Base-by-base conservation (phyloP, 805 yeast genomes). In the Scheffersomyces spartinae region DNA sequence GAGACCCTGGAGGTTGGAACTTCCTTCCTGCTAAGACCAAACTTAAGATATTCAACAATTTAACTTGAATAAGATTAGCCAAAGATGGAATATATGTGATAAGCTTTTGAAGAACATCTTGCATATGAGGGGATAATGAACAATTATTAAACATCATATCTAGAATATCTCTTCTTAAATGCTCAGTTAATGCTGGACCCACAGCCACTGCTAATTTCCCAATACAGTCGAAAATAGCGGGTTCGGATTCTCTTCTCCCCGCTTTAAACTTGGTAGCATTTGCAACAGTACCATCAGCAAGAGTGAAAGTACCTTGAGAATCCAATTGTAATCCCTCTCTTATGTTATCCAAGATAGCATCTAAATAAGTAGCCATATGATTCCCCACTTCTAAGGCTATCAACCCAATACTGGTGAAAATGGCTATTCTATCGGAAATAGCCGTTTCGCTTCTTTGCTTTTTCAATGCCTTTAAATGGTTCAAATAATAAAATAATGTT, bases 151-250 rank as follows among this genome's bases (percentile, higher is more conserved):
- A 64, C 54, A 88, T 68, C 52, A 81, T 63, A 36, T 79, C 86
- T 26, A 88, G 54, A 13, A 88, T 65, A 40, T 83, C 94, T 33
- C 77, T 68, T 35, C 84, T 86, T 28, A 91, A 55, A 45, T 83
- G 85, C 43, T 88, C 91, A 0, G 95, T 82, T 29, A 88, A 59
- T 1, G 95, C 94, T 8, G 95, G 93, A 0, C 96, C 96, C 9
- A 88, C 83, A 0, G 97, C 88, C 14, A 68, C 66, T 0, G 95
- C 86, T 18, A 91, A 55, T 51, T 83, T 80, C 0, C 93, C 83
- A 22, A 88, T 65, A 46, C 97, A 91, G 39, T 80, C 82, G 42
- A 86, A 88, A 12, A 88, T 71, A 1, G 94, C 85, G 0, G 82
- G 78, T 36, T 83, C 94, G 22, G 79, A 73, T 25, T 79, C 85